Base-by-base conservation (phyloP, 768 basidiomycete genomes). In the Tylopilus rubrobrunneus region DNA sequence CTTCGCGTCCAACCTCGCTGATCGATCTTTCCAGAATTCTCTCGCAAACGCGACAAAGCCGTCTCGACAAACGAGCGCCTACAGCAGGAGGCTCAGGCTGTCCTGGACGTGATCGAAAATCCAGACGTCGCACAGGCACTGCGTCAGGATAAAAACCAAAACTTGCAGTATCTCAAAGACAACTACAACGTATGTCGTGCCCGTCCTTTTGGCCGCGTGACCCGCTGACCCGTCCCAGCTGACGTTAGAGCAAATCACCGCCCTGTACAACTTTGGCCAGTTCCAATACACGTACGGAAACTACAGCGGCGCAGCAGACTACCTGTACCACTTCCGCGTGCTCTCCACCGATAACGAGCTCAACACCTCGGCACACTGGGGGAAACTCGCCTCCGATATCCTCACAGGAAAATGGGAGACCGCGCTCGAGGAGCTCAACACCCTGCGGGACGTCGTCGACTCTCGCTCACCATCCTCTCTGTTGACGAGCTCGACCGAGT, bases 241-340 rank as follows among this genome's bases (percentile, higher is more conserved):
- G 53, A 93, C 89, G 15, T 76, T 94, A 55, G 94, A 96, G 55
- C 92, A 97, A 83, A 97, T 98, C 68, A 90, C 86, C 41, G 90
- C 91, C 1, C 77, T 99, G 9, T 98, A 99, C 78, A 92, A 94
- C 74, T 98, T 96, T 73, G 97, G 97, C 50, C 89, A 98, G 67
- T 98, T 95, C 77, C 95, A 97, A 74, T 99, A 92, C 74, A 91
- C 96, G n/a, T 92, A 92, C 70, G 97, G 97, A 42, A 92, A 93
- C 72, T 99, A 99, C 77, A 87, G 86, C 63, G 91, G 91, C 46
- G 94, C 97, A 15, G 94, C 95, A 45, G 93, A 98, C 72, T 98
- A 97, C 75, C 80, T 99, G 52, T 98, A 98, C 78, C 96, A 98
- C 69, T 99, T 98, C 80, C 92, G 95, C 52, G 88, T 98, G 23